phyloP scores from a whole-genome alignment of 352 stramenopile species.

The Phytophthora citricola region DNA sequence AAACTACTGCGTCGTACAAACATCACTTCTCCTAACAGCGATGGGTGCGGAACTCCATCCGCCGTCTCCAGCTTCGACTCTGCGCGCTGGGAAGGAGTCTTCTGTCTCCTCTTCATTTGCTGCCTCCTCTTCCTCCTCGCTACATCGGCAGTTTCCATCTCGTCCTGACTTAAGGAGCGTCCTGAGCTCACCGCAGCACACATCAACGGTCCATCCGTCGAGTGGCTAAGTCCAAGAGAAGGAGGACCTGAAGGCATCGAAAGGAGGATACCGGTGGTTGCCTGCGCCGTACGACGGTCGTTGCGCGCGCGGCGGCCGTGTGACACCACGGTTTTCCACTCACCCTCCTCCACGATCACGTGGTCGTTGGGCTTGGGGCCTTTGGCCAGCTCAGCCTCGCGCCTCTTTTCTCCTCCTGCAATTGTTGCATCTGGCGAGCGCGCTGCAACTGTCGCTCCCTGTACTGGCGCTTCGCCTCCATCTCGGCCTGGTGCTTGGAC shows the following conservation, averaged over 20 bases:
- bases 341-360: conserved; percentile 33
- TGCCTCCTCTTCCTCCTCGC: conserved; percentile 27
- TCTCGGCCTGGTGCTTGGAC: conserved; percentile 40
- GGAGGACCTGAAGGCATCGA: conserved; percentile 8
- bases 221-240: conserved; percentile 10
- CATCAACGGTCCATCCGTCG: conserved; percentile 11
- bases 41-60: conserved; percentile 41
- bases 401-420: conserved; percentile 34
- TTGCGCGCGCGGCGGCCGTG: conserved; percentile 34
- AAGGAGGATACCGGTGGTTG: conserved; percentile 11
- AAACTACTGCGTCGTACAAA: conserved; percentile 58
- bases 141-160: conserved; percentile 32
- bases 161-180: conserved; percentile 39
- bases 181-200: conserved; percentile 20
- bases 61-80: conserved; percentile 16
- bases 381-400: conserved; percentile 23
- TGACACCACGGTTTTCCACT: conserved; percentile 49
- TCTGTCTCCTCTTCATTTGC: conserved; percentile 38
- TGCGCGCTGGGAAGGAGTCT: conserved; percentile 20
- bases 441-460: conserved; percentile 31
- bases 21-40: conserved; percentile 42
- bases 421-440: conserved; percentile 24
- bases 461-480: conserved; percentile 38
- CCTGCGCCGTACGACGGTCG: conserved; percentile 18
- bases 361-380: conserved; percentile 33